Evolutionary conservation across 2,329 filamentous ascomycete genomes (phyloP), one percentile per base, ranked within the genome.

Genomic region (Fonsecaea erecta): DNA sequence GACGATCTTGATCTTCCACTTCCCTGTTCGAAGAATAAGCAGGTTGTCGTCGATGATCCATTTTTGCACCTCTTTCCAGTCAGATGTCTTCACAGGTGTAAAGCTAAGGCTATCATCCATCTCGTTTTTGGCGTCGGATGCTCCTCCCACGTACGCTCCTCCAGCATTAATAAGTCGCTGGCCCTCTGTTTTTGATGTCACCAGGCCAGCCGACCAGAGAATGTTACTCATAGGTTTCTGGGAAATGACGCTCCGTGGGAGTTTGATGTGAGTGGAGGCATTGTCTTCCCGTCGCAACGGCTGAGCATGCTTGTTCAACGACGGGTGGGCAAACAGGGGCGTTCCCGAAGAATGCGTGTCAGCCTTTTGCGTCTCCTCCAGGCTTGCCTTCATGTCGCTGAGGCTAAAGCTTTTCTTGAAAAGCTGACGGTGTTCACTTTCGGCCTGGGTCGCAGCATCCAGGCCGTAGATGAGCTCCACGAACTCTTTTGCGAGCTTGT

Each of bases 401-500:
- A 73, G 32, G 73, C 75, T 32, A 75, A 70, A 21, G 73, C 63
- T 66, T 32, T 70, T 71, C 24, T 63, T 73, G 72, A 83, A 78
- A 5, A 86, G 73, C 64, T 81, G 77, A 52, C 80, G 80, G 68
- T 88, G 86, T 67, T 86, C 80, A 16, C 73, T 71, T 65, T 88
- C 86, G 6, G 91, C 88, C 24, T 84, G 80, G 14, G 85, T 75
- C 0, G 93, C 92, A 67, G 85, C 84, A 7, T 83, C 73, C 0
- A 81, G 75, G 14, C 93, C 92, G 74, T 98, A 93, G 0, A 93
- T 85, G 1, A 99, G 83, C 56, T 89, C 85, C 0, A 96, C 82
- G 24, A 98, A 89, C 74, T 99, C 93, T 57, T 82, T 86, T 0
- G 95, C 95, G 1, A 99, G 85, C 0, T 84, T 80, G 74, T 97